These are phyloP conservation scores for Aquilaria yunnanensis DNA, from an alignment of 345 rosid species.

Conservation along the genomic window DNA sequence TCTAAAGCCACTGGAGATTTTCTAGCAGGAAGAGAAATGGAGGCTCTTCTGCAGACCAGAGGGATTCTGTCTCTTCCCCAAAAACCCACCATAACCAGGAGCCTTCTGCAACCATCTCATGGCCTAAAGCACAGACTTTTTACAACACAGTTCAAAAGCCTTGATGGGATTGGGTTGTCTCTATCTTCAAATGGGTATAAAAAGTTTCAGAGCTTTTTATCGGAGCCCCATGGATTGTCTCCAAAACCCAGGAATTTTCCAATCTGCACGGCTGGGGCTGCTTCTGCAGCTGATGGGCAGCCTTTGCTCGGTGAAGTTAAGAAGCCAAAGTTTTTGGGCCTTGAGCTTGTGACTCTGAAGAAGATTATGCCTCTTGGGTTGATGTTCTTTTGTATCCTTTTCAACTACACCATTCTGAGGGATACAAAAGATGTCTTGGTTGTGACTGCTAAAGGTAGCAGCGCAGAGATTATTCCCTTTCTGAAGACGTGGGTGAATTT, in stretches of 20 bases:
- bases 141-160: constrained; percentile 40
- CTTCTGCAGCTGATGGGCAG: constrained; percentile 54
- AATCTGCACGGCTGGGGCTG: constrained; percentile 85
- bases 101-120: constrained; percentile 46
- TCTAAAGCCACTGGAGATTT: constrained; percentile 2
- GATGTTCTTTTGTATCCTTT: constrained; percentile 94
- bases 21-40: constrained; percentile 49
- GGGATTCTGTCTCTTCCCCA: constrained; percentile 75
- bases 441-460: constrained; percentile 93
- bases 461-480: constrained; percentile 97
- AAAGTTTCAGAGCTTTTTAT: constrained; percentile 29
- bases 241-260: constrained; percentile 40
- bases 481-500: constrained; percentile 97
- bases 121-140: constrained; percentile 71
- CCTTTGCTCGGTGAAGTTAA: constrained; percentile 40
- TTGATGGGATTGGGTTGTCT: constrained; percentile 35
- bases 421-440: constrained; percentile 96
- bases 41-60: constrained; percentile 56
- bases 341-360: constrained; percentile 58
- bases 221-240: constrained; percentile 37
- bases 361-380: constrained; percentile 90
- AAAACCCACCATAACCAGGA: constrained; percentile 36
- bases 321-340: constrained; percentile 60
- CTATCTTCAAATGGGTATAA: constrained; percentile 43
- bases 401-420: constrained; percentile 91